A percentile compares a stretch with the other conserved stretches of the same genome.
These are phyloP conservation scores for Zopfochytrium polystomum DNA, from an alignment of 371 early-diverging fungal species.

Conservation along the genomic window DNA sequence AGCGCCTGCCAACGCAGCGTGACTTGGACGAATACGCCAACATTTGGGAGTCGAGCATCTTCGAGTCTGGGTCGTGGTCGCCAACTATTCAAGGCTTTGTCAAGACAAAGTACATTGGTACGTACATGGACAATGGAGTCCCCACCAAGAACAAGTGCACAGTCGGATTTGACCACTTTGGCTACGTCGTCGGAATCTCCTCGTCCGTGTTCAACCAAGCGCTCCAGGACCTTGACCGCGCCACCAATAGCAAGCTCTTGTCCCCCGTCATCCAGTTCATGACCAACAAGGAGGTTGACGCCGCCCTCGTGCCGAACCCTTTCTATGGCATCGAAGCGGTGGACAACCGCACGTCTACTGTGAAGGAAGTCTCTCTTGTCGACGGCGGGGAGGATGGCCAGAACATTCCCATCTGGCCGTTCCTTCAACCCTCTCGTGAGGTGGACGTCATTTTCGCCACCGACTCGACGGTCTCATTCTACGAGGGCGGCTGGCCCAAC, in stretches of 20 bases:
- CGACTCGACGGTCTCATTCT: constrained; percentile 19
- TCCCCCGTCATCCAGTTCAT: constrained; percentile 10
- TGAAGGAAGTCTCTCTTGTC: constrained; percentile 16
- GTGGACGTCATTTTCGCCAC: constrained; percentile 26
- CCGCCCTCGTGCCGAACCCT: constrained; percentile 29
- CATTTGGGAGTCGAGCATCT: constrained; percentile 22
- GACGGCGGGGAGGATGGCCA: constrained; percentile 33
- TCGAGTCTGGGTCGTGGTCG: constrained; percentile 24
- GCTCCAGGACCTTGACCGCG: constrained; percentile 12
- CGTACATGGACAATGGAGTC: constrained; percentile 14
- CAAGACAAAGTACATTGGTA: constrained; percentile 21
- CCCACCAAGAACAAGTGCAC: constrained; percentile 21
- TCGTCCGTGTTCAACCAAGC: constrained; percentile 29
- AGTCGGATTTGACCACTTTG: constrained; percentile 22
- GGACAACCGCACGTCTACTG: constrained; percentile 9
- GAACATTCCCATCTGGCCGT: constrained; percentile 24
- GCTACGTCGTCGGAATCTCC: constrained; percentile 26
- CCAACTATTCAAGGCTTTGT: constrained; percentile 16
- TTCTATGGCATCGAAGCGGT: constrained; percentile 17
- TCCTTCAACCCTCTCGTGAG: constrained; percentile 14
- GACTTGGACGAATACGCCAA: constrained; percentile 8
- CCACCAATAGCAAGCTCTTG: constrained; percentile 6
- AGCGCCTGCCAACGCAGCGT: constrained; percentile 1
- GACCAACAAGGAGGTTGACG: constrained; percentile 15
- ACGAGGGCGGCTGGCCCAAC: no score